Evolutionary conservation across 2,329 filamentous ascomycete genomes (phyloP).

Genomic region (Nannizziopsis barbatae): DNA sequence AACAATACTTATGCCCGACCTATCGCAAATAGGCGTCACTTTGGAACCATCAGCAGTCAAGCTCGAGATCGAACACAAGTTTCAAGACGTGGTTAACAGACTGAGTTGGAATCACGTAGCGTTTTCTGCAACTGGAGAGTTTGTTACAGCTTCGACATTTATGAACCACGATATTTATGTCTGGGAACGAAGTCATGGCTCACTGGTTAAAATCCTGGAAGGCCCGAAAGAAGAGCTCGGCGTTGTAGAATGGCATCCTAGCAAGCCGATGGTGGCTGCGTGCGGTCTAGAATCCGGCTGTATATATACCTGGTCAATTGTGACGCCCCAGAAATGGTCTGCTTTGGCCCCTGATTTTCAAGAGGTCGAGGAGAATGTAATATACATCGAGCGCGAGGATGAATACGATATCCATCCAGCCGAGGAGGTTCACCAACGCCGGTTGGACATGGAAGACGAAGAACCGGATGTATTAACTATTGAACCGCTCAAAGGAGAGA

Average conservation of each 20-base stretch:
- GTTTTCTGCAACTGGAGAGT: constrained; percentile 88
- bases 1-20: constrained; percentile 78
- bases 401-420: constrained; percentile 97
- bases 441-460: constrained; percentile 85
- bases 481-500: constrained; percentile 53
- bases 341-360: constrained; percentile 92
- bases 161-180: constrained; percentile 99
- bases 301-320: constrained; percentile 92
- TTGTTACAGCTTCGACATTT: constrained; percentile 89
- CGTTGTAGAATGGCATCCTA: constrained; percentile 94
- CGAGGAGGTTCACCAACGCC: constrained; percentile 83
- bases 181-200: constrained; percentile 90
- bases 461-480: constrained; percentile 79
- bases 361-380: constrained; percentile 95
- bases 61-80: constrained; percentile 90
- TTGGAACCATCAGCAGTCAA: constrained; percentile 77
- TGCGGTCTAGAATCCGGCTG: constrained; percentile 86
- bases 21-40: constrained; percentile 42
- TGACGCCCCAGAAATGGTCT: constrained; percentile 93
- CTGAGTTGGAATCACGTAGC: constrained; percentile 95
- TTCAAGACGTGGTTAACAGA: constrained; percentile 92
- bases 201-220: constrained; percentile 90
- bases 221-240: constrained; percentile 94
- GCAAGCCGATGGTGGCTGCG: constrained; percentile 73
- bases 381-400: constrained; percentile 90